Percentiles rank a stretch among this genome's conserved stretches.
phyloP scores from a whole-genome alignment of 495 filamentous ascomycete species.

The Aspergillus baeticus region DNA sequence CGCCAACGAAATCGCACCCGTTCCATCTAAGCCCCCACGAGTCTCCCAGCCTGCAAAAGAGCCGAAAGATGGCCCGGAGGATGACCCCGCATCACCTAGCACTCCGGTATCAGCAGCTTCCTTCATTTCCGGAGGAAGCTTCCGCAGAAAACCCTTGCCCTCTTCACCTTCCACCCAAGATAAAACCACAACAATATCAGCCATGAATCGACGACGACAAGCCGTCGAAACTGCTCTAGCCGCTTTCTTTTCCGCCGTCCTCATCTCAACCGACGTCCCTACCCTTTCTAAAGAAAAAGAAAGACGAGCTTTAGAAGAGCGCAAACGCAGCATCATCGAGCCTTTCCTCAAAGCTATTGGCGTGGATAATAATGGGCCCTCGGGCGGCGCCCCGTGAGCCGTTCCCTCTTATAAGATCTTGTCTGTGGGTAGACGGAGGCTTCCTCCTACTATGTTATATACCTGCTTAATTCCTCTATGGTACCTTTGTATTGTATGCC shows the following conservation, averaged over 20 bases:
- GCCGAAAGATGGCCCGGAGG: conserved; percentile 11
- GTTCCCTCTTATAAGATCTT: not conserved
- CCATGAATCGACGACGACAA: conserved; percentile 28
- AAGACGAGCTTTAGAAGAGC: conserved; percentile 37
- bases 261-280: conserved; percentile 34
- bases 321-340: conserved; percentile 42
- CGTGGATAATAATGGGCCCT: conserved; percentile 40
- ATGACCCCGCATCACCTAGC: conserved; percentile 1
- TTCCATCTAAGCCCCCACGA: conserved; percentile 21
- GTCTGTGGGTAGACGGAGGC: not conserved
- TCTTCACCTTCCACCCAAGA: conserved; percentile 16
- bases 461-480: not conserved
- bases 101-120: conserved; percentile 27
- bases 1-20: conserved; percentile 45
- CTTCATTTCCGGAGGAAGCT: conserved; percentile 33
- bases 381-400: conserved; percentile 24
- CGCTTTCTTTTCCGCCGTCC: conserved; percentile 31
- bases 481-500: no score
- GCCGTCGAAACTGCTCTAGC: conserved; percentile 36
- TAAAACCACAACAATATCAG: conserved; percentile 5
- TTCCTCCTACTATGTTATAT: not conserved
- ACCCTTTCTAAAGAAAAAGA: conserved; percentile 42
- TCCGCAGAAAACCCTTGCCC: conserved; percentile 32
- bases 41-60: conserved; percentile 4
- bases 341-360: conserved; percentile 46